Percentiles rank a stretch among this genome's conserved stretches.
These are phyloP conservation scores for Erucastrum elatum DNA, from an alignment of 345 rosid species.

Conservation along the genomic window DNA sequence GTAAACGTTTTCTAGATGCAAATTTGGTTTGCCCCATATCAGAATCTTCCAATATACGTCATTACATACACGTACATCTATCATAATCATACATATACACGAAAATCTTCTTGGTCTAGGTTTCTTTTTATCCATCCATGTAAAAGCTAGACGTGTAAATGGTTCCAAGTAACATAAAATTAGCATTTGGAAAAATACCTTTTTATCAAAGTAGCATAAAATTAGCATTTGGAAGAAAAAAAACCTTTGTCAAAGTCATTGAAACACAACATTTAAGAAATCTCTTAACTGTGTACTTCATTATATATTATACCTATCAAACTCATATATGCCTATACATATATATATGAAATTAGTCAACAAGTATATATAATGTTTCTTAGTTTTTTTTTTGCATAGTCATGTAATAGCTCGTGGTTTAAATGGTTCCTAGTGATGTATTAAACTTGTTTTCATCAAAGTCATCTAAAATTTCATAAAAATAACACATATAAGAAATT, in stretches of 20 bases:
- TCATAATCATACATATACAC: not conserved
- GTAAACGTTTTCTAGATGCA: constrained; percentile 23
- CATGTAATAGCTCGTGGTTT: not conserved
- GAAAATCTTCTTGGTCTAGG: not conserved
- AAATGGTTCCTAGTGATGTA: not conserved
- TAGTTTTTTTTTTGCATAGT: not conserved
- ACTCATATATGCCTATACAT: not conserved
- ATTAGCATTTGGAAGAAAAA: not conserved
- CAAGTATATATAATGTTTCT: not conserved
- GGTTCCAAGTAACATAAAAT: not conserved
- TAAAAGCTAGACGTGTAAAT: not conserved
- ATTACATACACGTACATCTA: not conserved
- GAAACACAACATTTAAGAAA: not conserved
- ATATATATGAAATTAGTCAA: not conserved
- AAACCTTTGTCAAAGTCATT: not conserved
- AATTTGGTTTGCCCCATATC: constrained; percentile 31
- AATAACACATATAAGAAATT: not conserved
- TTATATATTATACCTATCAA: not conserved
- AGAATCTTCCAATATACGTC: constrained; percentile 31
- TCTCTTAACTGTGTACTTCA: constrained; percentile 3
- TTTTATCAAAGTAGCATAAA: not conserved
- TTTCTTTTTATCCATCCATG: not conserved
- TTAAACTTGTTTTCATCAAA: not conserved
- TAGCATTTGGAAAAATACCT: not conserved
- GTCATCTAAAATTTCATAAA: not conserved